Base-by-base conservation (phyloP, 495 filamentous ascomycete species). In the Entonaema liquescens region DNA sequence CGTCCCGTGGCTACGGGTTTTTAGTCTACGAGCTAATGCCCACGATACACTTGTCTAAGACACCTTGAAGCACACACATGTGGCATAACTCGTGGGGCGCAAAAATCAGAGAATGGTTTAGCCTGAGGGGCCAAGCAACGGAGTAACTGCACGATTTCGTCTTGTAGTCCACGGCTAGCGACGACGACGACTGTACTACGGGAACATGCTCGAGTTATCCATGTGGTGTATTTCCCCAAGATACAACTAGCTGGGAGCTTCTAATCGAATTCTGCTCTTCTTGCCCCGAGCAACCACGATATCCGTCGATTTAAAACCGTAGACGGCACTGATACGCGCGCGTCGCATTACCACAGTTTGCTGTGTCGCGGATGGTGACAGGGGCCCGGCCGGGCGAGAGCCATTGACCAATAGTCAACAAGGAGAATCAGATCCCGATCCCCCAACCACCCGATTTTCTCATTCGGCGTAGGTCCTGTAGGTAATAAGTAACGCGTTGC, bases 361-460 rank as follows among this genome's bases (percentile, higher is more conserved):
- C 70, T 73, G 65, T 21, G 65, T 62, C 57, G 65, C 70, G 70
- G 70, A 68, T 68, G 70, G 17, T 52, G 65, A 68, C 65, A 68
- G 70, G 65, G 60, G 61, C 65, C 65, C 35, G 42, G 61, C 57
- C 19, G 36, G 55, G 54, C 31, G 64, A n/a, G n/a, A 73, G 60
- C 70, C 65, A 73, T 73, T 73, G 70, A 61, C 70, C 70, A 73
- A 73, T 73, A 64, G 40, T 50, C 49, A 60, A 19, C 35, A 13
- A 61, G 59, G 15, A 65, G 38, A 61, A 26, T 25, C 55, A 68
- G 70, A 72, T 72, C 50, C 70, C 70, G 65, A 68, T 68, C 65
- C 70, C 70, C 70, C 70, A 73, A 55, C 70, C 70, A 73, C 70
- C 70, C 65, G 65, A 73, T 62, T 73, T 73, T 73, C 56, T 56